Conservation (phyloP, 306 rosid genomes). For the Alnus glutinosa region DNA sequence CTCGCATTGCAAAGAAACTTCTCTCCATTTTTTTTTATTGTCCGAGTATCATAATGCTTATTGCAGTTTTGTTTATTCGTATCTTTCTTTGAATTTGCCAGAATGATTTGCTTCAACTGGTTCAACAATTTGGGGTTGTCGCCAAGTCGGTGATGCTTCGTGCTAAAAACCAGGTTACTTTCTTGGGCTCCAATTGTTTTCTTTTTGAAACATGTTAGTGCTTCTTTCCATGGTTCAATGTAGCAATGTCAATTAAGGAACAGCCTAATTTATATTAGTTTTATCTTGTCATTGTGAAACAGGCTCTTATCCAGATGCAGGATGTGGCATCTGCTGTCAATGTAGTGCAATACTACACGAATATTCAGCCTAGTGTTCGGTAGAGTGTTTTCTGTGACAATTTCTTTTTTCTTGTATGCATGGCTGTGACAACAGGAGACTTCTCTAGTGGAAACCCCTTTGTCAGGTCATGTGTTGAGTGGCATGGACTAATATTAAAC, state of each 20-base stretch:
- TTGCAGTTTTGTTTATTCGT: neutral
- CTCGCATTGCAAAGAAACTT: neutral
- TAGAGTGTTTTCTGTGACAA: neutral
- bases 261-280: neutral
- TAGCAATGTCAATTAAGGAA: neutral
- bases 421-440: neutral
- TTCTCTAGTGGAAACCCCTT: neutral
- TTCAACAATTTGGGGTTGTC: conserved; percentile 5
- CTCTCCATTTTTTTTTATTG: neutral
- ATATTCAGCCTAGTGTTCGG: conserved; percentile 12
- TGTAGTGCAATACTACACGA: conserved; percentile 11
- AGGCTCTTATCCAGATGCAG: conserved; percentile 21
- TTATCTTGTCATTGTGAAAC: neutral
- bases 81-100: neutral
- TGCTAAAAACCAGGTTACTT: conserved; percentile 10
- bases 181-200: neutral
- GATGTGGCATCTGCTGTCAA: conserved; percentile 14
- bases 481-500: neutral
- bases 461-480: conserved; percentile 2
- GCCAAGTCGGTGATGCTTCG: conserved; percentile 7
- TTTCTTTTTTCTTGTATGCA: neutral
- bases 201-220: neutral
- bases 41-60: neutral
- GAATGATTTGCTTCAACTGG: conserved; percentile 14
- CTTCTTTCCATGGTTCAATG: neutral